Evolutionary conservation across 192 early-diverging fungal genomes (phyloP), one percentile per base, ranked within the genome.

Genomic region (Coemansia aciculifera): DNA sequence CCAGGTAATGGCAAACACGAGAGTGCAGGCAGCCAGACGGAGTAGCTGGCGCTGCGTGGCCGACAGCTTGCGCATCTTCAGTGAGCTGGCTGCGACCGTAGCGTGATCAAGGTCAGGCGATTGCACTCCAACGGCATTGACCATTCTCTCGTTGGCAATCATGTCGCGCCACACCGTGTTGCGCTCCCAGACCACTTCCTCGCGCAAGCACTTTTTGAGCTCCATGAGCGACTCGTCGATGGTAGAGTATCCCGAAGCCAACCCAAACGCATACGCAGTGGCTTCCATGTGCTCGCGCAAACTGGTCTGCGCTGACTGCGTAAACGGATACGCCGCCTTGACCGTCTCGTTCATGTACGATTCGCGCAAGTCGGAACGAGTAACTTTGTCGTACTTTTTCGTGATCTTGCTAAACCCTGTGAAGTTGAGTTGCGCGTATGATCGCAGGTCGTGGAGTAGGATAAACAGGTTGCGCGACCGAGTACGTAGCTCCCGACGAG

Each of bases 161-260:
- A 98, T 95, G 74, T 98, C 96, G 66, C 94, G 86, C 96, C 96
- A 98, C 24, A 98, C 89, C 0, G 96, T 98, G 80, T 97, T 98
- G 71, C 96, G 89, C 78, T 98, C 94, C 91, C 92, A 96, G 4
- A 94, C 92, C 69, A 98, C 90, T 43, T 92, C 90, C 73, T 97
- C 94, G 60, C 95, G 87, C 72, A 96, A 80, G 74, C 92, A 88
- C 23, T 85, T 77, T 63, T 91, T 89, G 34, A 98, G 89, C 62
- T 94, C 93, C 2, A 75, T 75, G 31, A 87, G 79, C 7, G 95
- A 93, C 24, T 85, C 70, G 23, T 88, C 88, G 13, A 88, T 52
- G 54, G 90, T 85, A 52, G 34, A 56, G 49, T 46, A 62, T 5
- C 67, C 69, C 23, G 81, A 64, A 3, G 73, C 73, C 34, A 71